These are phyloP conservation scores for Citrus trifoliata DNA, from an alignment of 345 rosid genomes.

Conservation along the genomic window DNA sequence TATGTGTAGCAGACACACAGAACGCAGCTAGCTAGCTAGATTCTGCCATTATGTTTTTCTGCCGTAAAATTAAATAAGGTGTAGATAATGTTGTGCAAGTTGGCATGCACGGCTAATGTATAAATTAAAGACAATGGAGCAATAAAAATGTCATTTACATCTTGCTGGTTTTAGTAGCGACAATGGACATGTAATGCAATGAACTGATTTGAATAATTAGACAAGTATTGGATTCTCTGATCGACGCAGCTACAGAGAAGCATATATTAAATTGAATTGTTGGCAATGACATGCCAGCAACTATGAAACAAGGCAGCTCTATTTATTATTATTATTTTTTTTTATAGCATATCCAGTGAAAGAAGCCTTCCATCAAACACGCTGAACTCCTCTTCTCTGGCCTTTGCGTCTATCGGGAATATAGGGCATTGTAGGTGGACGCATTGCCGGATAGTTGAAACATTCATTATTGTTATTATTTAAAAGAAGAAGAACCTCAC, in stretches of 20 bases:
- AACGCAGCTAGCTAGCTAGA: neutral
- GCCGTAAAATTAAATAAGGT: neutral
- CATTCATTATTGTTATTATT: too few species aligned
- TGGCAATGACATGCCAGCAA: conserved; percentile 8
- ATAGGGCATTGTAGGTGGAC: conserved; percentile 36
- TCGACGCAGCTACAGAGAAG: neutral
- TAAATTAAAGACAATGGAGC: neutral
- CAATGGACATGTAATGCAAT: neutral
- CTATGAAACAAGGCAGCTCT: conserved; percentile 12
- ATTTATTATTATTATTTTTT: too few species aligned
- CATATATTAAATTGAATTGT: neutral
- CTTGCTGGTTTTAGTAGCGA: neutral
- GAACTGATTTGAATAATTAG: neutral
- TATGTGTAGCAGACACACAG: neutral
- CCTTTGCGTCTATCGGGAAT: conserved; percentile 19
- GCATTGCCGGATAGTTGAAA: neutral
- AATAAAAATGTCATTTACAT: neutral
- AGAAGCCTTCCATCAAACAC: conserved; percentile 19
- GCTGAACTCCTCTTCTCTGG: neutral
- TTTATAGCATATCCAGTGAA: neutral
- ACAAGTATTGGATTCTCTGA: conserved; percentile 11
- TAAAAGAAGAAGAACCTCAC: too few species aligned
- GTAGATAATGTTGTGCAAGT: neutral
- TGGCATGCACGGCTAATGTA: neutral
- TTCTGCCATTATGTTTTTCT: neutral